Percentiles rank a stretch among this genome's conserved stretches.
phyloP scores from a whole-genome alignment of 2,329 filamentous ascomycete species.

The Penicillium corylophilum region DNA sequence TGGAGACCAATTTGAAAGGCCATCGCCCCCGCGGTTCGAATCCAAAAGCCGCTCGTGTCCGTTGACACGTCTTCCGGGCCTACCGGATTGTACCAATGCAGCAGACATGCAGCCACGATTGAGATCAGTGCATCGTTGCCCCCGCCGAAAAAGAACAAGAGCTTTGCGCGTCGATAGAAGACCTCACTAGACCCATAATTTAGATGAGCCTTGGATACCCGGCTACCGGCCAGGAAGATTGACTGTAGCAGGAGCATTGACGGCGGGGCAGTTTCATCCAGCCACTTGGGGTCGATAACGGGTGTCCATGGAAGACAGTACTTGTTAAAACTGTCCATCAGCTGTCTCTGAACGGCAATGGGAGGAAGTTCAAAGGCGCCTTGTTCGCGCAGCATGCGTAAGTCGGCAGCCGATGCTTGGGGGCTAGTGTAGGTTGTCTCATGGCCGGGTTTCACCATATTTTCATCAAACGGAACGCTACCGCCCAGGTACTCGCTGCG shows the following conservation, averaged over 20 bases:
- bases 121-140: constrained; percentile 41
- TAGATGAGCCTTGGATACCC: constrained; percentile 34
- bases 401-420: constrained; percentile 20
- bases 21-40: constrained; percentile 42
- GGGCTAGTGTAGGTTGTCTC: constrained; percentile 23
- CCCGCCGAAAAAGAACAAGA: constrained; percentile 35
- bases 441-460: constrained; percentile 28
- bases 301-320: constrained; percentile 45
- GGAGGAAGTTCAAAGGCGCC: constrained; percentile 26
- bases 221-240: constrained; percentile 44
- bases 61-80: constrained; percentile 42
- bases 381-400: constrained; percentile 26
- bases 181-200: constrained; percentile 32
- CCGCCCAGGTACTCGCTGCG: constrained; percentile 27
- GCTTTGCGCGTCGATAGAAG: constrained; percentile 33
- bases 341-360: constrained; percentile 31
- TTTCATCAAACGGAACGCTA: constrained; percentile 29
- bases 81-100: constrained; percentile 48
- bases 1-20: constrained; percentile 47
- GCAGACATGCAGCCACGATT: constrained; percentile 38
- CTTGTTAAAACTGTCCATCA: constrained; percentile 43
- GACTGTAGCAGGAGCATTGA: constrained; percentile 33
- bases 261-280: constrained; percentile 31
- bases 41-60: constrained; percentile 45
- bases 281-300: constrained; percentile 42